Base-by-base conservation (phyloP, 441 rosid genomes). In the Bocquillonia castaneifolia region DNA sequence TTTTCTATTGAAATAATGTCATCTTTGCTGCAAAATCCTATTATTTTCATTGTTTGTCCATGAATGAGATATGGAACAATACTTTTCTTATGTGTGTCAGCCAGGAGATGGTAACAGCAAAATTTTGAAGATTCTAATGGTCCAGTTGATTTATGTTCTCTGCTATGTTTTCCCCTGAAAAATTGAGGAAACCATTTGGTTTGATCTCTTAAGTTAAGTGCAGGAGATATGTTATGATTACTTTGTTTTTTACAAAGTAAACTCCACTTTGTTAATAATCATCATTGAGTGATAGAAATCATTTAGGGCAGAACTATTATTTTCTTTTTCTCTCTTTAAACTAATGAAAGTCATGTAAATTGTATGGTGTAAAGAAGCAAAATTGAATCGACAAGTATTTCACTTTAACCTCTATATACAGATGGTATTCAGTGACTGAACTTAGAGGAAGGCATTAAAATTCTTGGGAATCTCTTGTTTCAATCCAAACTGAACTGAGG, bases 391-490 rank as follows among this genome's bases (percentile, higher is more conserved):
- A 72, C 59, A 60, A 47, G 29, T 66, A 37, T 50, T 67, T 65
- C n/a, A n/a, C 60, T 59, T 68, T 47, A 3, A 25, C 2, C 68
- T 64, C 59, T 12, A 15, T 68, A 22, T 52, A 57, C 91, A 88
- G 93, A 85, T 88, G 54, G 81, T 91, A 72, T 73, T 89, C 70
- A 88, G 84, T n/a, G 93, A 88, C n/a, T n/a, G n/a, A n/a, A n/a
- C n/a, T n/a, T n/a, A n/a, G n/a, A n/a, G n/a, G n/a, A n/a, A n/a
- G n/a, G n/a, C n/a, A n/a, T n/a, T n/a, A n/a, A n/a, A n/a, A n/a
- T n/a, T n/a, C n/a, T n/a, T n/a, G n/a, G n/a, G n/a, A n/a, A n/a
- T n/a, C n/a, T n/a, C n/a, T n/a, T n/a, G n/a, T n/a, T n/a, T n/a
- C n/a, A n/a, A n/a, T n/a, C n/a, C n/a, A n/a, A n/a, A n/a, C 80